These are phyloP conservation scores for Nicotiana noctiflora DNA, from an alignment of 257 asterid species.

Conservation along the genomic window DNA sequence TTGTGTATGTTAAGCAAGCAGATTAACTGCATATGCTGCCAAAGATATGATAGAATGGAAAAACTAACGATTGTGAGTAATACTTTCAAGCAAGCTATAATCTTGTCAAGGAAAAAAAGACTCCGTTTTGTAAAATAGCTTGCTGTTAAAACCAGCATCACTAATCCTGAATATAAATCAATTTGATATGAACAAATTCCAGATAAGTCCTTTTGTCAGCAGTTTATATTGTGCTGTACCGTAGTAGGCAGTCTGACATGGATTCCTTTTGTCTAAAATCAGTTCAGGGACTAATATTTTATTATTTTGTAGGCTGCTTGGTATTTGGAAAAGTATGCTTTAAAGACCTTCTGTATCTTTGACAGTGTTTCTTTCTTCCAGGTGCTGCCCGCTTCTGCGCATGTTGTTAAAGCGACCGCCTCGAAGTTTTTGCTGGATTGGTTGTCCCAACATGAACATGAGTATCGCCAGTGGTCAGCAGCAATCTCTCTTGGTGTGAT, in stretches of 20 bases:
- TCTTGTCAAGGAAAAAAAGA: no score
- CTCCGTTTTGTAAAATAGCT: background rate
- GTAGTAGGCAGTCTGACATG: constrained; percentile 5
- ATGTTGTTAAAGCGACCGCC: constrained; percentile 60
- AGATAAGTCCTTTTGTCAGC: background rate
- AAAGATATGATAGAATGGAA: no score
- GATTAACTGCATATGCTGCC: no score
- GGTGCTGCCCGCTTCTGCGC: constrained; percentile 77
- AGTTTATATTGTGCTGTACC: background rate
- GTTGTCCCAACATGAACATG: constrained; percentile 81
- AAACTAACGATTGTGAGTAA: no score
- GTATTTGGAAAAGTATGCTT: background rate
- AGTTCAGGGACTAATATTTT: background rate
- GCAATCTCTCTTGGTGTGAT: constrained; percentile 93
- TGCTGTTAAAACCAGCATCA: background rate
- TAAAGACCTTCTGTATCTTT: background rate
- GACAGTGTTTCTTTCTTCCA: constrained; percentile 16
- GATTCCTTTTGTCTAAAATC: background rate
- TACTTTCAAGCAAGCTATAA: no score
- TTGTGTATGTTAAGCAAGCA: no score
- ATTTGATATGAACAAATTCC: background rate
- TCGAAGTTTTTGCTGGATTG: constrained; percentile 72
- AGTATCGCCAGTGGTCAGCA: constrained; percentile 91
- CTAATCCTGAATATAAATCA: background rate
- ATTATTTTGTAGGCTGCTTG: background rate